Evolutionary conservation across 345 rosid genomes (phyloP), one percentile per base, ranked within the genome.

Genomic region (Pistacia integerrima): DNA sequence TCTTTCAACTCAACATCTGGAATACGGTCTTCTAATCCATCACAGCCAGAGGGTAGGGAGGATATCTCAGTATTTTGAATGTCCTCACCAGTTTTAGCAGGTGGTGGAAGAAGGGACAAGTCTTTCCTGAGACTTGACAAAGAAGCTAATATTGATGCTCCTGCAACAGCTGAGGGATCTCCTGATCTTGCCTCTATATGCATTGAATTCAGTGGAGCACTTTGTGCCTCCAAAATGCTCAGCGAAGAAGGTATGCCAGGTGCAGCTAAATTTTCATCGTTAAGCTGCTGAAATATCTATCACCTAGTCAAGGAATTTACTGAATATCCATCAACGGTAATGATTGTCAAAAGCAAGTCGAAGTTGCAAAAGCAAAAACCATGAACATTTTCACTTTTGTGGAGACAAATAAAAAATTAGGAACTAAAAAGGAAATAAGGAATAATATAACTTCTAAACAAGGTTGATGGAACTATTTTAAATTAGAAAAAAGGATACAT

Each of bases 111-210:
- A 59, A 89, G 87, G 66, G 91, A 85, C 69, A 86, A 80, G 74
- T 84, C 88, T 79, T 89, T 85, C 30, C 76, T 90, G 75, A 81
- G 72, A 83, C 88, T 87, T 46, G 97, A 90, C 67, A 95, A 85
- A 80, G 97, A 95, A 49, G 98, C 94, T 80, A 94, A 83, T 83
- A 94, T 92, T 44, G 98, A 91, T 64, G 97, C 98, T 69, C 97
- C 97, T 41, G 93, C 88, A 86, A 84, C 91, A 85, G 92, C 92
- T 64, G 98, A 91, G 25, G 97, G 83, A 73, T 89, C 98, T 75
- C 97, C 91, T 36, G 99, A 79, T 80, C 93, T 89, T 73, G 97
- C 82, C 87, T 93, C 98, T 16, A 88, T 77, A 74, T 89, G 94
- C 72, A 93, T 85, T 54, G 92, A 91, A 80, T 93, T 91, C 62